Base-by-base conservation (phyloP, 768 basidiomycete species). In the Gymnopilus dilepis region DNA sequence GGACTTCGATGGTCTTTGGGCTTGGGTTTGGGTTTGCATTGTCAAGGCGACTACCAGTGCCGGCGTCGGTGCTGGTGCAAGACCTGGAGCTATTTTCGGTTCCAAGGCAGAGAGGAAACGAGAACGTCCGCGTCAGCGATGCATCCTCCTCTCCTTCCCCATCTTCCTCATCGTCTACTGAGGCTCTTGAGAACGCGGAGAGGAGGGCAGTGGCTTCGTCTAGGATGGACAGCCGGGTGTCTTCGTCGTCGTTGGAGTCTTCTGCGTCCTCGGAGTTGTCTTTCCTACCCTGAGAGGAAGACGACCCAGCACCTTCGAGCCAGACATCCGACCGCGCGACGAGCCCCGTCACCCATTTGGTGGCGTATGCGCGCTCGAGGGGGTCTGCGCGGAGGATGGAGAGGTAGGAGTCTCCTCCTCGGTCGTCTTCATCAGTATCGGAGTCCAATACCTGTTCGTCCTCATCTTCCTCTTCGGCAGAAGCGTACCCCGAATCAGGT, bases 401-500 rank as follows among this genome's bases (percentile, higher is more conserved):
- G 15, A 81, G 58, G 53, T 70, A 72, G 9, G 74, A 76, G 3
- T 74, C 67, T 74, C 67, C 2, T 70, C 65, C 7, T 70, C 70
- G 33, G 30, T n/a, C 42, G 30, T 51, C 41, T 56, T 59, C 56
- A 22, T 61, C 61, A 6, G 73, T 76, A 0, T 72, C 71, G 2
- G 75, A 74, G 1, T 80, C 81, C 0, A n/a, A n/a, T n/a, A 82
- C 84, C 0, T 87, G 85, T 48, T 85, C 87, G 50, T 87, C 87
- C n/a, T 83, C 84, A 0, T 87, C 86, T 51, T 85, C 87, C 53
- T 87, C 87, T 24, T n/a, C n/a, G n/a, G 86, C 88, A 40, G 89
- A 90, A 5, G 89, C 91, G 64, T 92, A 92, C 34, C 91, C 91
- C 11, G 90, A 92, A 73, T 93, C 90, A 1, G 86, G 86, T 3